Base-by-base conservation (phyloP, 305 asterid genomes). In the Ilex paraguariensis region DNA sequence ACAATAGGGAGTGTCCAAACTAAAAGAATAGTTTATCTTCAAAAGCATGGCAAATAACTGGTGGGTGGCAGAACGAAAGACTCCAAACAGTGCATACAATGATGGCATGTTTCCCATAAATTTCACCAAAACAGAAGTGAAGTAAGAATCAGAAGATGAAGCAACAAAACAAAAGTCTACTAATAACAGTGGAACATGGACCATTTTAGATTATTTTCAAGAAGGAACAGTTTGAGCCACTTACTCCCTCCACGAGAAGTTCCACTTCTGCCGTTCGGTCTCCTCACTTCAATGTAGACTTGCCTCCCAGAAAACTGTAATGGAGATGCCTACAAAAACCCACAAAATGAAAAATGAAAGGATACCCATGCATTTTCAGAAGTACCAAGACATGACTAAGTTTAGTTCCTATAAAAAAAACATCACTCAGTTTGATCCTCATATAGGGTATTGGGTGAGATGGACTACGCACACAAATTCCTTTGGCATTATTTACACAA, bases 261-360 rank as follows among this genome's bases (percentile, higher is more conserved):
- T 50, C 80, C 71, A 21, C 42, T 56, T 64, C 61, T 36, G 59
- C 17, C 67, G 68, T 70, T 81, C 30, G 85, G 68, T 81, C 87
- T 83, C 75, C 90, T 83, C 76, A 81, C 87, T 80, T 88, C 98
- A 63, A 91, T 79, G 67, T 83, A 86, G 62, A 86, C 95, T 80
- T 70, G 86, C 70, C 82, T 80, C 72, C 91, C 95, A 63, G 67
- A 87, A 71, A 91, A 69, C 66, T 81, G 87, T 73, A 88, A 70
- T n/a, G 97, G 95, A 56, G 96, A 90, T 68, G 93, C 95, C 97
- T 86, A 52, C 10, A 49, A 31, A 31, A 16, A 59, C 58, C 15
- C n/a, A 61, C 48, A 45, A 57, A 30, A 36, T 3, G 17, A 14
- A 57, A 32, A 21, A 21, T 21, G 28, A 21, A 21, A 21, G 28